These are phyloP conservation scores for Saccharomycopsis hybrid DNA, from an alignment of 1,139 yeast genomes.

Conservation along the genomic window DNA sequence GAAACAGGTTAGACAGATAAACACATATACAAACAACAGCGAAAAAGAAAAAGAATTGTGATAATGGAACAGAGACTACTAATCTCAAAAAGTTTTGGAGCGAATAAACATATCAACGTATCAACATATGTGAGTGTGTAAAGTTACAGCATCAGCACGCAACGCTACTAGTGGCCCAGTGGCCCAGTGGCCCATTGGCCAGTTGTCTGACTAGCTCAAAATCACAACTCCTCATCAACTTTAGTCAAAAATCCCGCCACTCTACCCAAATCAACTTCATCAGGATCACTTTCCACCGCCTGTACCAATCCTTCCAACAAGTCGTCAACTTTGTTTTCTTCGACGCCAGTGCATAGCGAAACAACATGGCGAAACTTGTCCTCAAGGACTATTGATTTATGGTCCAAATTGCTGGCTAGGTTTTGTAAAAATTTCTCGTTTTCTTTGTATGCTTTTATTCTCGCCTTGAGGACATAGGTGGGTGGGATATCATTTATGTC, in stretches of 20 bases:
- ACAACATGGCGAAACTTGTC: constrained; percentile 84
- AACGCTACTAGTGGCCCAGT: too few relatives aligned
- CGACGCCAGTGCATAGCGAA: constrained; percentile 84
- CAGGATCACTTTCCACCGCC: constrained; percentile 84
- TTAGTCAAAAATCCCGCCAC: constrained; percentile 43
- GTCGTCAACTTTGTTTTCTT: constrained; percentile 69
- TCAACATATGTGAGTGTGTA: too few relatives aligned
- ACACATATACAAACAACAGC: too few relatives aligned
- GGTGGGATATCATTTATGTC: constrained; percentile 46
- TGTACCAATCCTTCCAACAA: constrained; percentile 78
- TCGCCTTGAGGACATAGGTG: constrained; percentile 56
- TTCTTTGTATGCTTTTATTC: constrained; percentile 72
- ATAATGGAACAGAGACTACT: too few relatives aligned
- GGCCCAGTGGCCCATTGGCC: too few relatives aligned
- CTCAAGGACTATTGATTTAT: constrained; percentile 60
- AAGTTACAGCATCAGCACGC: too few relatives aligned
- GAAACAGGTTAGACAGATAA: too few relatives aligned
- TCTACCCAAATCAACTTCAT: constrained; percentile 51
- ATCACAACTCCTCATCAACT: constrained; percentile 27
- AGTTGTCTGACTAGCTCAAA: background rate
- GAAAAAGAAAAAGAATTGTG: too few relatives aligned
- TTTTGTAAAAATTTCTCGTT: constrained; percentile 49
- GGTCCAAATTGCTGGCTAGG: constrained; percentile 42
- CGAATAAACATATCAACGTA: too few relatives aligned
- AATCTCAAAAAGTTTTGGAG: too few relatives aligned